phyloP scores from a whole-genome alignment of 2,329 filamentous ascomycete genomes.

The Hypoxylon sp. region DNA sequence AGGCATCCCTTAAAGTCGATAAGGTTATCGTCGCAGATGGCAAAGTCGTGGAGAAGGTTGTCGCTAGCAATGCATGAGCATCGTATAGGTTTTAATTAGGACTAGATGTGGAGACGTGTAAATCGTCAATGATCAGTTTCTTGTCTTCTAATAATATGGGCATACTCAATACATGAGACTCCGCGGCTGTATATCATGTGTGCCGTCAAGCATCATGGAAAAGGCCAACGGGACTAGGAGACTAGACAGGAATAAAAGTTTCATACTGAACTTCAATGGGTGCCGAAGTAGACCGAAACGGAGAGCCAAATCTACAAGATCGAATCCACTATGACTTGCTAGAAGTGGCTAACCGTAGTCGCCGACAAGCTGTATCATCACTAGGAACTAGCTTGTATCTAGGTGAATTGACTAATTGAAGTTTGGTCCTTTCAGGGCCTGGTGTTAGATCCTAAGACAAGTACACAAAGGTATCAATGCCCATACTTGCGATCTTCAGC shows the following conservation, averaged over 20 bases:
- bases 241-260: neutral
- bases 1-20: slow-evolving; percentile 66
- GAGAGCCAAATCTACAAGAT: too few relatives aligned
- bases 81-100: neutral
- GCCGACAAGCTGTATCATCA: too few relatives aligned
- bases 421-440: too few relatives aligned
- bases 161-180: neutral
- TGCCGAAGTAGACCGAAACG: too few relatives aligned
- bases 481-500: too few relatives aligned
- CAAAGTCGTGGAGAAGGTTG: slow-evolving; percentile 63
- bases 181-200: neutral
- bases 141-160: neutral
- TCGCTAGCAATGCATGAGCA: slow-evolving; percentile 39
- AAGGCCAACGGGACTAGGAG: neutral
- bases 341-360: too few relatives aligned
- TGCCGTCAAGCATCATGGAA: neutral
- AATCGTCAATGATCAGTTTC: neutral
- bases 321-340: too few relatives aligned
- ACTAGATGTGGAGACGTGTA: neutral
- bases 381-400: too few relatives aligned
- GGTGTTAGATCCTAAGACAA: too few relatives aligned
- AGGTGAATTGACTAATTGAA: too few relatives aligned
- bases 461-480: too few relatives aligned
- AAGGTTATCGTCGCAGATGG: slow-evolving; percentile 64
- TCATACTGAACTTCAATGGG: too few relatives aligned